Evolutionary conservation across 139 green algal genomes (phyloP).

Genomic region (Chlorella sorokiniana): DNA sequence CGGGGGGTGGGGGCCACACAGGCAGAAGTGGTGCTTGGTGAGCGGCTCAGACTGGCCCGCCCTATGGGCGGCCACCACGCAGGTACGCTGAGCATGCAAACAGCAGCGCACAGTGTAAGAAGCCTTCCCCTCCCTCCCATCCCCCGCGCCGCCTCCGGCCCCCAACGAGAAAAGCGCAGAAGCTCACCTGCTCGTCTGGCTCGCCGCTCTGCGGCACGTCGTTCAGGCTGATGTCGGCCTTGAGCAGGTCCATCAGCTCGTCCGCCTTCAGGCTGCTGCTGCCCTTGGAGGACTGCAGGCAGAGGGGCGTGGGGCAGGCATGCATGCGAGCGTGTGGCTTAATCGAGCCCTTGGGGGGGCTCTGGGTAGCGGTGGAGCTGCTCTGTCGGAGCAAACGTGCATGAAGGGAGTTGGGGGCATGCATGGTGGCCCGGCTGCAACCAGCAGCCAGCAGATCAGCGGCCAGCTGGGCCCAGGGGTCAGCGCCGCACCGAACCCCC

Average conservation of each 20-base stretch:
- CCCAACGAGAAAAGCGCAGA: neutral
- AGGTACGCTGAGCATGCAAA: no score
- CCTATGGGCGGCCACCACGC: no score
- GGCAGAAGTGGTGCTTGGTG: no score
- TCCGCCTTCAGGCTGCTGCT: constrained; percentile 56
- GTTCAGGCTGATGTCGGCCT: constrained; percentile 43
- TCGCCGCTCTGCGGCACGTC: constrained; percentile 76
- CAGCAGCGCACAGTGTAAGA: no score
- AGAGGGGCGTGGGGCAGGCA: no score
- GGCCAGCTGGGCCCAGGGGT: no score
- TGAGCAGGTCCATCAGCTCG: constrained; percentile 84
- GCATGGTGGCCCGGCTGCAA: no score
- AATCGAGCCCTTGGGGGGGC: no score
- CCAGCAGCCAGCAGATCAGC: no score
- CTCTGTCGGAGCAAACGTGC: neutral
- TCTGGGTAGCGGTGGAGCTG: neutral
- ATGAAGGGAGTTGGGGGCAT: no score
- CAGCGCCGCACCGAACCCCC: neutral
- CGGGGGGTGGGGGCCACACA: neutral
- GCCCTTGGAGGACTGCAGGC: neutral
- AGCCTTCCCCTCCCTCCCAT: neutral
- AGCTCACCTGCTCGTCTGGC: constrained; percentile 61
- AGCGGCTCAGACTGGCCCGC: no score
- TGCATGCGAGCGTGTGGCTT: neutral
- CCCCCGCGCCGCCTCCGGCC: neutral